Evolutionary conservation across 2,329 filamentous ascomycete genomes (phyloP), one percentile per base, ranked within the genome.

Genomic region (Didymella lethalis): DNA sequence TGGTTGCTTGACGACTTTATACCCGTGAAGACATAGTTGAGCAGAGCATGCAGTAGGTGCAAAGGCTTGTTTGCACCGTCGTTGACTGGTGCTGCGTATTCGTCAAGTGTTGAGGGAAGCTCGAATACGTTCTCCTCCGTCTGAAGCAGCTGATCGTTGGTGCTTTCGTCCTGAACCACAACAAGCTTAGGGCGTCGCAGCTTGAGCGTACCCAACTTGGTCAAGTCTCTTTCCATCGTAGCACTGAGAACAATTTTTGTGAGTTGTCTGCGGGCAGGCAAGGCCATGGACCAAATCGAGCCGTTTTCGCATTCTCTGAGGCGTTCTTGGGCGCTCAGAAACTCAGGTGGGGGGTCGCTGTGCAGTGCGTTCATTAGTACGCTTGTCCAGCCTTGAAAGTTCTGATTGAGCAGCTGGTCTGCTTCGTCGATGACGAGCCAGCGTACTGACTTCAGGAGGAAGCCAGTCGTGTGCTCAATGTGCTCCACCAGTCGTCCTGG

Each of bases 341-440:
- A 75, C 41, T 81, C 81, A 2, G 63, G 60, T 7, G 65, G 67
- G 7, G 75, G 76, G 61, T 91, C 81, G 44, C 81, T 80, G 16
- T 88, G 85, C 71, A 86, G 65, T 2, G 81, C 81, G 23, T 77
- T 75, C 69, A 92, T 88, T 7, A 95, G 86, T 0, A 89, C 80
- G 40, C 88, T 86, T 3, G 96, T 82, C 93, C 93, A 97, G 69
- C 94, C 90, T 74, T 97, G 93, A 76, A 95, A 97, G 70, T 90
- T 93, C 75, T 98, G 92, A 43, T 93, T 90, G 6, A 98, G 84
- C 12, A 98, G 81, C 72, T 95, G 92, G 76, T 98, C 94, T 11
- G 94, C 95, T 78, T 98, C 94, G 69, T 98, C 94, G 45, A 97
- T 90, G 2, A 97, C 86, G 0, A 98, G 82, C 93, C 93, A 98